Conservation (phyloP, 2,329 filamentous ascomycete genomes). For the Juglanconis oblonga region DNA sequence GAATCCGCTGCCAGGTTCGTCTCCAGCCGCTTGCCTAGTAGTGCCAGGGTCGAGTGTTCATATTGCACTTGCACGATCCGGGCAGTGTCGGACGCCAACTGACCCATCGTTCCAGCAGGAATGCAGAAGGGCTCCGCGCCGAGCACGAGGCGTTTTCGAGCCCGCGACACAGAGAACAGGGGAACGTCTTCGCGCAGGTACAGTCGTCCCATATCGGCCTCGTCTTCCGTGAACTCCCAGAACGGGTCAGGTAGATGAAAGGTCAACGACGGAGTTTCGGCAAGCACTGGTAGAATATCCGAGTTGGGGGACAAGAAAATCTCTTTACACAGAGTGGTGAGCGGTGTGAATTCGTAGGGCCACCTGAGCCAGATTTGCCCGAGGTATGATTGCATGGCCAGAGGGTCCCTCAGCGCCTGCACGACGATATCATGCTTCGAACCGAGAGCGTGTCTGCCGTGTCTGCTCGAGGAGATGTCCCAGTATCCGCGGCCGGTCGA, state of each 20-base stretch:
- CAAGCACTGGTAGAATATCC: conserved; percentile 51
- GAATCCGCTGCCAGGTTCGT: conserved; percentile 59
- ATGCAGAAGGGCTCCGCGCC: conserved; percentile 57
- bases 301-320: conserved; percentile 51
- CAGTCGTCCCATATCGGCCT: conserved; percentile 80
- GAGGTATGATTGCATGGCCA: conserved; percentile 59
- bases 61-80: conserved; percentile 76
- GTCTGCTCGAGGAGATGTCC: conserved; percentile 39
- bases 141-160: conserved; percentile 40
- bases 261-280: conserved; percentile 71
- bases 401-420: conserved; percentile 50
- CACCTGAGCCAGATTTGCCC: conserved; percentile 72
- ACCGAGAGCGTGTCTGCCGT: conserved; percentile 34
- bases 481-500: conserved; percentile 52
- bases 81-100: conserved; percentile 74
- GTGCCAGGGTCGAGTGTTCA: conserved; percentile 73
- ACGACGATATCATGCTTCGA: conserved; percentile 32
- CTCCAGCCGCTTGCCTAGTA: conserved; percentile 74
- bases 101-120: conserved; percentile 62
- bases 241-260: conserved; percentile 68
- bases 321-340: conserved; percentile 68
- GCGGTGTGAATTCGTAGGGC: conserved; percentile 80
- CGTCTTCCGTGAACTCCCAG: conserved; percentile 78
- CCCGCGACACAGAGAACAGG: conserved; percentile 53
- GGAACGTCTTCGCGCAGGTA: conserved; percentile 62